These are phyloP conservation scores for Rubia peregrina DNA, from an alignment of 305 asterid genomes.

Conservation along the genomic window DNA sequence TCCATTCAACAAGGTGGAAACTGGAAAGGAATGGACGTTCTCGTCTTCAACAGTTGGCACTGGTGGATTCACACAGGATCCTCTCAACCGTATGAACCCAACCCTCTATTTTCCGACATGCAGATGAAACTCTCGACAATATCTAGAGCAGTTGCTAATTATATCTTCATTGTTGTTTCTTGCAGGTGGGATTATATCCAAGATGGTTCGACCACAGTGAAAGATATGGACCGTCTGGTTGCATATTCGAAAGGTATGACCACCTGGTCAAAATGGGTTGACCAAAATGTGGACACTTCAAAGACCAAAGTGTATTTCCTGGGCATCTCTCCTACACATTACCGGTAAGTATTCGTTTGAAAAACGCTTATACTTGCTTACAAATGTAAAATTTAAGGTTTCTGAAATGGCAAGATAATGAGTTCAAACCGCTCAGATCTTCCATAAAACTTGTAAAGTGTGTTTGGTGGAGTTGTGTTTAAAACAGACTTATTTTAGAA, in stretches of 20 bases:
- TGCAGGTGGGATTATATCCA: conserved; percentile 66
- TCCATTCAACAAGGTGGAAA: conserved; percentile 35
- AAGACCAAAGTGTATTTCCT: conserved; percentile 60
- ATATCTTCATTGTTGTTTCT: not conserved
- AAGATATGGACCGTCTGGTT: conserved; percentile 51
- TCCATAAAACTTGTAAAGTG: not conserved
- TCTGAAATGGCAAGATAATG: too few species aligned
- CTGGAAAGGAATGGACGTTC: conserved; percentile 42
- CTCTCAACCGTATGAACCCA: conserved; percentile 31
- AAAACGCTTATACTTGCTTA: too few species aligned
- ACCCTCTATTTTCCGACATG: not conserved
- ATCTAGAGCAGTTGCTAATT: too few species aligned
- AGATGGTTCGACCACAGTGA: conserved; percentile 46
- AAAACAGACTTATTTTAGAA: too few species aligned
- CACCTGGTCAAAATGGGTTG: conserved; percentile 74
- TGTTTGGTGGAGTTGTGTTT: too few species aligned
- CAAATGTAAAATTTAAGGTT: too few species aligned
- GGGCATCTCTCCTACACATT: conserved; percentile 73
- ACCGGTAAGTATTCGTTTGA: conserved; percentile 29
- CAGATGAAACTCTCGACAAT: too few species aligned
- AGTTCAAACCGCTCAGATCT: too few species aligned
- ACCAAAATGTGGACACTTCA: conserved; percentile 46
- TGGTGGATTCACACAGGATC: conserved; percentile 46
- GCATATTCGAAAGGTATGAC: conserved; percentile 58
- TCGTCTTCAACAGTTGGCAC: conserved; percentile 47